phyloP scores from a whole-genome alignment of 2,329 filamentous ascomycete species.

The Fusarium burgessii region DNA sequence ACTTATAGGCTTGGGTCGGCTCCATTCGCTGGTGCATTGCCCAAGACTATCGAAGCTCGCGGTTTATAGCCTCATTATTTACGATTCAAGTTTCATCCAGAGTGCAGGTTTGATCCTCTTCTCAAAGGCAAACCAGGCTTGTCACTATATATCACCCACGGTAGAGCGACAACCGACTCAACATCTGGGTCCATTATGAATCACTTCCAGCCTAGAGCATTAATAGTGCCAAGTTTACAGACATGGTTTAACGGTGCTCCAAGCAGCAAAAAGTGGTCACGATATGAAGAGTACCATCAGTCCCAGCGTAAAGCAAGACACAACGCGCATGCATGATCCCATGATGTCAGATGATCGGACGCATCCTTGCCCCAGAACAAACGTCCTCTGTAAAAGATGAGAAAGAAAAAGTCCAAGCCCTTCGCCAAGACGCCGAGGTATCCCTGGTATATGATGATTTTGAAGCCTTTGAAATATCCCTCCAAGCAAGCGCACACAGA shows the following conservation, averaged over 20 bases:
- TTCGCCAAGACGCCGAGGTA: constrained; percentile 46
- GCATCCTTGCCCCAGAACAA: constrained; percentile 21
- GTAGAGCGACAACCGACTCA: background rate
- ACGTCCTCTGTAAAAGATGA: constrained; percentile 23
- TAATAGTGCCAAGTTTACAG: constrained; percentile 1
- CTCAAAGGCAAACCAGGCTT: background rate
- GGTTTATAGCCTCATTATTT: background rate
- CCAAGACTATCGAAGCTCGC: background rate
- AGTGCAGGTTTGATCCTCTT: background rate
- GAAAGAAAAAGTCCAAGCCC: constrained; percentile 25
- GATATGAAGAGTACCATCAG: constrained; percentile 15
- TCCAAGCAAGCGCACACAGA: constrained; percentile 24
- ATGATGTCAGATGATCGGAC: constrained; percentile 29
- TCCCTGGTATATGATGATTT: constrained; percentile 48
- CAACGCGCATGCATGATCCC: constrained; percentile 33
- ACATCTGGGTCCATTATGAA: background rate
- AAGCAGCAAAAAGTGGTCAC: constrained; percentile 18
- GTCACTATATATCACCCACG: background rate
- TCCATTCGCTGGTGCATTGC: background rate
- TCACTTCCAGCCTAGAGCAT: background rate
- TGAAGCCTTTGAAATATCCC: constrained; percentile 34
- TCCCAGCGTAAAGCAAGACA: constrained; percentile 18
- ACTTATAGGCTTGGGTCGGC: constrained; percentile 20
- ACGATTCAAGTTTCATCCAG: background rate
- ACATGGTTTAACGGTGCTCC: background rate